Evolutionary conservation across 208 protist species (phyloP).

Genomic region (Porcisia hertigi): DNA sequence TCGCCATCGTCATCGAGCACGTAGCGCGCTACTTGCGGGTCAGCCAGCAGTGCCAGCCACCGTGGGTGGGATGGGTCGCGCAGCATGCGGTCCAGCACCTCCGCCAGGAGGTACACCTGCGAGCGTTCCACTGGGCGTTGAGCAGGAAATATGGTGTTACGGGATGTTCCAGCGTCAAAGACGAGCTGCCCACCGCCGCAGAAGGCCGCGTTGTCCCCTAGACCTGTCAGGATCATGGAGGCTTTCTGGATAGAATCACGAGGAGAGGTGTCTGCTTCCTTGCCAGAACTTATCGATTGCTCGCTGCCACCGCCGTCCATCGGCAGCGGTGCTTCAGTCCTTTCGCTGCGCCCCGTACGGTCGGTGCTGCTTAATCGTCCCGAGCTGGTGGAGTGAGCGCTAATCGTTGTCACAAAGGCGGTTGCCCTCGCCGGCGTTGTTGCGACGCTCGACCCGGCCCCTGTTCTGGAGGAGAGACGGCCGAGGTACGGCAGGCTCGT

Average conservation of each 20-base stretch:
- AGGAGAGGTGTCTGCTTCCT: background rate
- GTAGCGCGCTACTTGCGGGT: constrained; percentile 57
- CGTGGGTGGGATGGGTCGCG: constrained; percentile 38
- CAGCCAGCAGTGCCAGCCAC: constrained; percentile 53
- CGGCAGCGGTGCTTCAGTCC: background rate
- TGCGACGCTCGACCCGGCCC: background rate
- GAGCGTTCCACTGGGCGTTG: constrained; percentile 58
- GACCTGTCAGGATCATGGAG: background rate
- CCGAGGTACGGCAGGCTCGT: constrained; percentile 34
- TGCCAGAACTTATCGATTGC: background rate
- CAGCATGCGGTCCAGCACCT: constrained; percentile 84
- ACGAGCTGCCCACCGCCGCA: background rate
- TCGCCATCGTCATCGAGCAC: constrained; percentile 39
- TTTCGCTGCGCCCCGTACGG: background rate
- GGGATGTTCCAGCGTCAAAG: background rate
- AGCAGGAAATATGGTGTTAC: constrained; percentile 65
- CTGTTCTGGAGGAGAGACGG: constrained; percentile 6
- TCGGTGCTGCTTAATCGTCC: background rate
- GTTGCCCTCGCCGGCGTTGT: background rate
- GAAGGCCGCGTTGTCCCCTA: background rate
- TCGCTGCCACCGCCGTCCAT: background rate
- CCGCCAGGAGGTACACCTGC: constrained; percentile 85
- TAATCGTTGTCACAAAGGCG: background rate
- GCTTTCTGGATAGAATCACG: background rate
- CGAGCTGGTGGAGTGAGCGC: too few relatives aligned